Evolutionary conservation across 495 filamentous ascomycete genomes (phyloP), one percentile per base, ranked within the genome.

Genomic region (Xylaria scruposa): DNA sequence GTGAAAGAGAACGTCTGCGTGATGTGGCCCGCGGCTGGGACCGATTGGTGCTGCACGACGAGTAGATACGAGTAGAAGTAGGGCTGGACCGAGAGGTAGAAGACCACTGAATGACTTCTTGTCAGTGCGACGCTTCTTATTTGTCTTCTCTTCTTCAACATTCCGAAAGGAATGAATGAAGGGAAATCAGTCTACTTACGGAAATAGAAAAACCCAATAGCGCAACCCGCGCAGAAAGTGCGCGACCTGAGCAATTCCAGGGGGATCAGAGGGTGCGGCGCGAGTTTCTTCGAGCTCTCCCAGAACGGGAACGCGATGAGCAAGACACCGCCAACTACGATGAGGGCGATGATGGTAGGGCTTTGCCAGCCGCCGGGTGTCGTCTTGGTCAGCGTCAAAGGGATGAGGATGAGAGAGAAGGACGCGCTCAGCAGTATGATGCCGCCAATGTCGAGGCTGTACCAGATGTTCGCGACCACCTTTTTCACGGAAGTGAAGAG

Each of bases 31-130:
- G 90, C 86, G 64, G 84, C 79, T 24, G 81, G 78, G 63, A 88
- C 78, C 73, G 78, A 81, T 26, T 90, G 86, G 76, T 87, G 80
- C 76, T 89, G 86, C n/a, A 91, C 90, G 17, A 92, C 89, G 69
- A 89, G 85, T 17, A 91, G 81, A 81, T 88, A 92, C 36, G 87
- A 88, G 76, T 83, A 86, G 79, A 89, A 89, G 77, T 91, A 90
- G 12, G 85, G 82, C 69, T 82, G 80, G 65, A 90, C 86, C 78
- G 88, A 90, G 77, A 83, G 88, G 78, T 89, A 90, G 80, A 89
- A 92, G 74, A 85, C 86, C 78, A 92, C 68, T 70, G 9, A 6
- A 56, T 42, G 29, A 44, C 5, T 40, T 31, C 9, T 44, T 46
- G 36, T 67, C 44, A 67, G 26, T 21, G 29, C 63, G 29, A 42